Evolutionary conservation across 139 green algal species (phyloP).

Genomic region (Chlamydomonas applanata): DNA sequence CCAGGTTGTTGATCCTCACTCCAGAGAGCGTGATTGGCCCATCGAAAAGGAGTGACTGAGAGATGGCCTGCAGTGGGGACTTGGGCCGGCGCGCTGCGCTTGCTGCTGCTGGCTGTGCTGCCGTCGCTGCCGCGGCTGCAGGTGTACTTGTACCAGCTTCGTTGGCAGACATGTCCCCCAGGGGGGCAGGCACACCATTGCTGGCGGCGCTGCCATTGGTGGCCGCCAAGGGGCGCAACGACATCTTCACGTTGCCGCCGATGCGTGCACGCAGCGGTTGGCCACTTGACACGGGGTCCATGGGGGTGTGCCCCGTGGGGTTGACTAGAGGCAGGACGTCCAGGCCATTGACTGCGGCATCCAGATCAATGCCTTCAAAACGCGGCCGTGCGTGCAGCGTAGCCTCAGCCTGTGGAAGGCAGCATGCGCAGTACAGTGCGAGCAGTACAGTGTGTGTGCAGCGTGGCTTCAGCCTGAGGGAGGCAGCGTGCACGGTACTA

Average conservation of each 20-base stretch:
- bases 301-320: neutral
- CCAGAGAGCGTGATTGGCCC: constrained; percentile 42
- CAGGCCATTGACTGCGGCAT: constrained; percentile 22
- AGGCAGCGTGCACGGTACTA: too few relatives aligned
- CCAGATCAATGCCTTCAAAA: constrained; percentile 40
- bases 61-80: neutral
- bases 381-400: constrained; percentile 37
- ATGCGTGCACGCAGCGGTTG: constrained; percentile 27
- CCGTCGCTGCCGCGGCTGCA: too few relatives aligned
- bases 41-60: neutral
- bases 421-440: neutral
- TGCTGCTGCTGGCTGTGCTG: neutral
- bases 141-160: too few relatives aligned
- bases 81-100: neutral
- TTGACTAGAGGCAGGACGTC: constrained; percentile 41
- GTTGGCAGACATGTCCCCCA: too few relatives aligned
- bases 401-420: constrained; percentile 36
- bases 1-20: constrained; percentile 50
- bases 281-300: constrained; percentile 20
- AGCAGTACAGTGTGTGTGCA: too few relatives aligned
- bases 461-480: too few relatives aligned
- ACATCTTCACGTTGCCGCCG: neutral
- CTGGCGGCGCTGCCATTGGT: neutral
- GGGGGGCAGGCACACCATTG: neutral
- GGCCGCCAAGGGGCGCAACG: too few relatives aligned